phyloP scores from a whole-genome alignment of 1,284 basidiomycete species.

The Anthracocystis panici-leucophaei region DNA sequence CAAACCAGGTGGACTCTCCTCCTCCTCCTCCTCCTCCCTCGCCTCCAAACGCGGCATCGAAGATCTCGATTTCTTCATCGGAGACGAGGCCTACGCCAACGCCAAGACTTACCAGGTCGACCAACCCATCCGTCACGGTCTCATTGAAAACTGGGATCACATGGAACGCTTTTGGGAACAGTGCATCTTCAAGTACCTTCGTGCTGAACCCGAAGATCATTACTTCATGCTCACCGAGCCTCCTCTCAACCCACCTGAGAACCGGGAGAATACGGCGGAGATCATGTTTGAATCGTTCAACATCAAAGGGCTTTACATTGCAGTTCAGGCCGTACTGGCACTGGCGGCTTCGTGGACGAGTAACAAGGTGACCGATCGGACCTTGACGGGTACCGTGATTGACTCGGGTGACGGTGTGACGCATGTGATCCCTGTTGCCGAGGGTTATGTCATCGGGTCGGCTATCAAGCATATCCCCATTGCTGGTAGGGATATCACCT shows the following conservation, averaged over 20 bases:
- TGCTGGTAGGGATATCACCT: slow-evolving; percentile 95
- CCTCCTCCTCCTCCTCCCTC: slow-evolving; percentile 66
- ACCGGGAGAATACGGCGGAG: slow-evolving; percentile 98
- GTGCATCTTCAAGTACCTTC: slow-evolving; percentile 99
- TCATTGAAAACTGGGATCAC: slow-evolving; percentile 99
- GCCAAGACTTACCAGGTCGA: slow-evolving; percentile 90
- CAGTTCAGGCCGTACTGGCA: slow-evolving; percentile 98
- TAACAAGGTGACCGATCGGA: slow-evolving; percentile 89
- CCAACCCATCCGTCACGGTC: slow-evolving; percentile 96
- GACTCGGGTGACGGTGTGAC: slow-evolving; percentile 99
- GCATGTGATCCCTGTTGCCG: slow-evolving; percentile 92
- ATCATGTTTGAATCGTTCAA: slow-evolving; percentile 99
- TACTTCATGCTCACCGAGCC: slow-evolving; percentile 98
- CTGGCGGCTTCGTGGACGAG: slow-evolving; percentile 98
- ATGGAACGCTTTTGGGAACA: slow-evolving; percentile 99
- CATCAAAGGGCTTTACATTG: slow-evolving; percentile 97
- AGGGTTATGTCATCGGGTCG: slow-evolving; percentile 98
- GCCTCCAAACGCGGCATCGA: slow-evolving; percentile 98
- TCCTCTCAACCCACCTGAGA: slow-evolving; percentile 97
- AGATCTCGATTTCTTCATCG: slow-evolving; percentile 99
- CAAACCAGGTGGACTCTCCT: slow-evolving; percentile 76
- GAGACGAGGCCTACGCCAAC: slow-evolving; percentile 95
- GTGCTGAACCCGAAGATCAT: slow-evolving; percentile 98
- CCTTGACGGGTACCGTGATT: slow-evolving; percentile 96
- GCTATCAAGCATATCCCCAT: slow-evolving; percentile 99